Percentiles rank a stretch among this genome's conserved stretches.
These are phyloP conservation scores for Marasmius tenuissimus DNA, from an alignment of 1,284 basidiomycete species.

Conservation along the genomic window DNA sequence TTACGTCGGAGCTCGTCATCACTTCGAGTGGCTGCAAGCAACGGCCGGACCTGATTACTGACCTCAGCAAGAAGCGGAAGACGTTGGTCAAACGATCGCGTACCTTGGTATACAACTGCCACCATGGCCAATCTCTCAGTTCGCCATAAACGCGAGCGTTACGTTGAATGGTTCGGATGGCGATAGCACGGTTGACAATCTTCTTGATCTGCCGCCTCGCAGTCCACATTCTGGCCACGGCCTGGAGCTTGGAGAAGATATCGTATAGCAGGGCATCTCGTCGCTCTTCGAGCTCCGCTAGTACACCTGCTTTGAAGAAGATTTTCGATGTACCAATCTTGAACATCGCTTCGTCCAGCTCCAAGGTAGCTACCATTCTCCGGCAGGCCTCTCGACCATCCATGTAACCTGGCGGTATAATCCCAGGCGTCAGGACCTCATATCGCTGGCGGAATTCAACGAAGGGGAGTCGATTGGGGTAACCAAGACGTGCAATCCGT, in stretches of 20 bases:
- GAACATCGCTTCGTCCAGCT: constrained; percentile 84
- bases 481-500: constrained; percentile 95
- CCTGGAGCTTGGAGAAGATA: constrained; percentile 88
- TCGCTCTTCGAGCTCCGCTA: constrained; percentile 97
- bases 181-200: constrained; percentile 89
- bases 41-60: constrained; percentile 71
- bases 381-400: constrained; percentile 94
- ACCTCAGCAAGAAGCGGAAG: constrained; percentile 4
- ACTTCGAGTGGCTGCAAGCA: constrained; percentile 89
- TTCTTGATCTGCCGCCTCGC: constrained; percentile 93
- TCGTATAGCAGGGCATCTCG: constrained; percentile 87
- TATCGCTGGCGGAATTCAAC: constrained; percentile 98
- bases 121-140: constrained; percentile 97
- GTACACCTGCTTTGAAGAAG: constrained; percentile 98
- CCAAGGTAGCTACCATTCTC: constrained; percentile 90
- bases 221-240: constrained; percentile 82
- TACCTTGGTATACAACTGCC: constrained; percentile 95
- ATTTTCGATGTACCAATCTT: constrained; percentile 97
- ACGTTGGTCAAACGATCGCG: constrained; percentile 7
- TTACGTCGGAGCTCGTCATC: constrained; percentile 93
- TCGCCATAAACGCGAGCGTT: constrained; percentile 93
- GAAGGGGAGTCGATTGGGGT: constrained; percentile 96
- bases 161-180: constrained; percentile 89
- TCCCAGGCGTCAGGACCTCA: constrained; percentile 91
- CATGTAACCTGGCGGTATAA: constrained; percentile 94